These are phyloP conservation scores for Keithomyces neogunnii DNA, from an alignment of 2,329 filamentous ascomycete species.

Conservation along the genomic window DNA sequence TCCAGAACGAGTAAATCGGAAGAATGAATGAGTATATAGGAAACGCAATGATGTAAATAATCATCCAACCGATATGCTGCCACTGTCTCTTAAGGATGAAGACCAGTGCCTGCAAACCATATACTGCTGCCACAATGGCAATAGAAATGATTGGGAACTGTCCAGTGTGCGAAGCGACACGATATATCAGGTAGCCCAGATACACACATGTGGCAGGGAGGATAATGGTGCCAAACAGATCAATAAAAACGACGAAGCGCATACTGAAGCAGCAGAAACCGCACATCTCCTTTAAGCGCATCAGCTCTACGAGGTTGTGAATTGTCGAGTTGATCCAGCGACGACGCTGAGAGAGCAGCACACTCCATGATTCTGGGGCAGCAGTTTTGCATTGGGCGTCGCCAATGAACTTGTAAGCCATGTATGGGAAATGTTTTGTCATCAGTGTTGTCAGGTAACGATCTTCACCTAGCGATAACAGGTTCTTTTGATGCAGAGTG, in stretches of 20 bases:
- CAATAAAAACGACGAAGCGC: slow-evolving; percentile 92
- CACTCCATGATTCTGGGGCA: slow-evolving; percentile 87
- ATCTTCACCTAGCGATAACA: slow-evolving; percentile 90
- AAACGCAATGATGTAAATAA: slow-evolving; percentile 94
- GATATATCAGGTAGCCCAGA: slow-evolving; percentile 80
- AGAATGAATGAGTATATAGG: slow-evolving; percentile 88
- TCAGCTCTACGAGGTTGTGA: slow-evolving; percentile 88
- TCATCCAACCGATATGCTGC: slow-evolving; percentile 99
- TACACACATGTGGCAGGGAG: slow-evolving; percentile 85
- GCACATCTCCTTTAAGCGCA: slow-evolving; percentile 86
- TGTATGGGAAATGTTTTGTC: slow-evolving; percentile 93
- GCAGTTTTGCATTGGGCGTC: slow-evolving; percentile 91
- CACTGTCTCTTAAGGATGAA: slow-evolving; percentile 96
- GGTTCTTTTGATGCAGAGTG: slow-evolving; percentile 94
- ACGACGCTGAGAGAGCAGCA: slow-evolving; percentile 93
- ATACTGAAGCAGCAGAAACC: slow-evolving; percentile 99
- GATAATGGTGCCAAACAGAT: slow-evolving; percentile 86
- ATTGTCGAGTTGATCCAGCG: slow-evolving; percentile 99
- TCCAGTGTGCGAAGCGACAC: slow-evolving; percentile 57
- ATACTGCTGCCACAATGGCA: slow-evolving; percentile 81
- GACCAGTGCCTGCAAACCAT: slow-evolving; percentile 90
- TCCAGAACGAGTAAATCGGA: slow-evolving; percentile 98
- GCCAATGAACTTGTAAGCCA: slow-evolving; percentile 93
- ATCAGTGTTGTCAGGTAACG: slow-evolving; percentile 94
- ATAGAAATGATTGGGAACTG: slow-evolving; percentile 83